Evolutionary conservation across 495 filamentous ascomycete genomes (phyloP), one percentile per base, ranked within the genome.

Genomic region (Jackrogersella minutella): DNA sequence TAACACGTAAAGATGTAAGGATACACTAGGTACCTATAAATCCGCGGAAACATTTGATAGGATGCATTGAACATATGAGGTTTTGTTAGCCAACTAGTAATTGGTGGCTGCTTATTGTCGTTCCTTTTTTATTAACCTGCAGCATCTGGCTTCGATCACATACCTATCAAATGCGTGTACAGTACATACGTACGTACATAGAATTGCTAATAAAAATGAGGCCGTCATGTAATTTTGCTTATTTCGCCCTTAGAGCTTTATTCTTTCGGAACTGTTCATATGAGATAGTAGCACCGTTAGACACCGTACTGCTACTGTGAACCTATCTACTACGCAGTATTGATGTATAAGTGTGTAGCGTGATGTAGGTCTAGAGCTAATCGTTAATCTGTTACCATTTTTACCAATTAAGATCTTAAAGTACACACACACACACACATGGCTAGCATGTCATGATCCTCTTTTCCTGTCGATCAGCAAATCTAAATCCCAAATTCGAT

Each of bases 311-410:
- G 24, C 17, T 41, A 50, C 41, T 63, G 60, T 64, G 33, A 19
- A 41, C 17, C 39, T 21, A 36, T 31, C 7, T 3, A 7, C 3
- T 30, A 30, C 26, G 26, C 7, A 30, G 3, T 30, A 7, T 30
- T 3, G 3, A 7, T 7, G 26, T 30, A 30, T 7, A 30, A 3
- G 7, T 30, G 26, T 30, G 26, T 3, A 30, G 26, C 7, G 26
- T 30, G 7, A 26, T 31, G 26, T 41, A 46, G 47, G 46, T 49
- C 44, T 63, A 49, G 53, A 55, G 36, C 31, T 33, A 54, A 31
- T 61, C 41, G 61, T 69, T 28, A 61, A 69, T 69, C 61, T 64
- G 56, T 62, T 61, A 26, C 66, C 56, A 51, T 56, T 56, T 60
- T 69, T 55, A 57, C 51, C 56, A 19, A 50, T 22, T 43, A 16